Base-by-base conservation (phyloP, 2,329 filamentous ascomycete species). In the Arachnopeziza araneosa region DNA sequence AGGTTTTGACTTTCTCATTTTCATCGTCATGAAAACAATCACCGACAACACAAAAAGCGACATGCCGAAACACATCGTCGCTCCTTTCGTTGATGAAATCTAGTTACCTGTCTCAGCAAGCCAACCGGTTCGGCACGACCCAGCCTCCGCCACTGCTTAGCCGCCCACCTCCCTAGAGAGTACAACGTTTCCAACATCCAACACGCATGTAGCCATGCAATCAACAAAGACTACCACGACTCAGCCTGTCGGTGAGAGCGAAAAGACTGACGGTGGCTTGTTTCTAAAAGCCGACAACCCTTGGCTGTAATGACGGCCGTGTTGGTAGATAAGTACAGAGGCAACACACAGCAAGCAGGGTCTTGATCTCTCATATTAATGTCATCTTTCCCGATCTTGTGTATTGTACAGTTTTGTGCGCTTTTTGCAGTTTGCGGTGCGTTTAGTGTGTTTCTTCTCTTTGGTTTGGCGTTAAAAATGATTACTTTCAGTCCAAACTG, bases 401-500 rank as follows among this genome's bases (percentile, higher is more conserved):
- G 2, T 44, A 3, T 12, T 44, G 26, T 44, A 14, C 5, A 44
- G 17, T 44, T 44, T 19, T 19, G 3, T 7, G 17, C 6, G 36
- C 36, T 17, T 44, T 17, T 44, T 30, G 26, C 5, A 44, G 6
- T 44, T 44, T 44, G 2, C 6, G 6, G 17, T 44, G 17, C 17
- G 17, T 44, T 44, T 44, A 30, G 9, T 30, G 9, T 30, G 9
- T 44, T 44, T 8, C 17, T 44, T 44, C 36, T 44, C 26, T 30
- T 30, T 9, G 26, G 26, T 30, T 9, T 4, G 5, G 26, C 9
- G 26, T 44, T 17, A 44, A 4, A 14, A 14, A 57, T 57, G 55
- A 22, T 24, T n/a, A 2, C n/a, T 14, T 60, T 60, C 30, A 21
- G 49, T 22, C 67, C 71, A 1, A 70, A 64, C 56, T 58, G 66